Evolutionary conservation across 805 yeast species (phyloP), one percentile per base, ranked within the genome.

Genomic region (Saccharomycopsis sp.): DNA sequence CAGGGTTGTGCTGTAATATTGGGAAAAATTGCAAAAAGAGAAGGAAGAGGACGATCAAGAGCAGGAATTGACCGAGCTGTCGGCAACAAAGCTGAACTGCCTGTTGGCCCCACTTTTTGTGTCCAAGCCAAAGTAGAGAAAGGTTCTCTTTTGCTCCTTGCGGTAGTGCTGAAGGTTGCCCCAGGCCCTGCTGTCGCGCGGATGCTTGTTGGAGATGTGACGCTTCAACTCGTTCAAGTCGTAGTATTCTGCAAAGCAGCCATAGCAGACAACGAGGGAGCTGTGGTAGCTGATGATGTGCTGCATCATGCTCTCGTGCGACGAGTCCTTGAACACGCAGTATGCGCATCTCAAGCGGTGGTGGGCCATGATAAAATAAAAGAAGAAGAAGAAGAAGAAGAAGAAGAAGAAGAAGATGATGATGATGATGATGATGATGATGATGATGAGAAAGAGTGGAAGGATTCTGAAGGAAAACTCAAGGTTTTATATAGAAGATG

Each of bases 321-420:
- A 38, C n/a, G 20, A 27, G 6, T 33, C 20, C 13, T 13, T 23
- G 34, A 31, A 42, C 5, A 38, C 38, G 18, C 45, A 42, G 29
- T 42, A 42, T 13, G 45, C 45, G 17, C 45, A 42, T n/a, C 34
- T 33, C 18, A 42, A 20, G 5, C 35, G 5, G 20, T 41, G 39
- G 19, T 22, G 12, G 9, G 18, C 22, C 31, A 19, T 19, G 10
- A 2, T 32, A 31, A 20, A 32, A 32, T 13, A 2, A 7, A 17
- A 6, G 9, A 16, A 3, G 8, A 13, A 17, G 35, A 4, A 20
- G 9, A 10, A 32, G 35, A 17, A 12, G 22, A 17, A 3, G 12
- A 9, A 16, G 16, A 12, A 2, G 35, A 17, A 17, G 34, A 30
- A 18, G 16, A 30, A 30, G 17, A 30, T 4, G 13, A 18, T 33